Base-by-base conservation (phyloP, 2,329 filamentous ascomycete species). In the Fusarium buharicum region DNA sequence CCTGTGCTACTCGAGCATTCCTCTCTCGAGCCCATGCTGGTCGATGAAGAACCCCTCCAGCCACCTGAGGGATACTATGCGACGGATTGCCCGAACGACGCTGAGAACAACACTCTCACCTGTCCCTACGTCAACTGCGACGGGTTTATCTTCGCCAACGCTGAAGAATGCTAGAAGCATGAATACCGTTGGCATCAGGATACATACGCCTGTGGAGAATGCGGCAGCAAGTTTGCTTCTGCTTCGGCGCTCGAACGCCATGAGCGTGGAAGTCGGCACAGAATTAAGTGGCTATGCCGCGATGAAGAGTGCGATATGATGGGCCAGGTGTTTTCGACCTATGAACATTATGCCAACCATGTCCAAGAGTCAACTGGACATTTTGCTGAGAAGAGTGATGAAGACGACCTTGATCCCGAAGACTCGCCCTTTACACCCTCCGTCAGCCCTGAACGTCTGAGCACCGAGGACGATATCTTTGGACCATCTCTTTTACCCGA, bases 71-170 rank as follows among this genome's bases (percentile, higher is more conserved):
- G 44, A 8, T 71, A 71, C 24, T 45, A 48, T 2, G 48, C 59
- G 1, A 4, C 44, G 9, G 13, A 45, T 2, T 66, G 60, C 1
- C 67, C 67, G 0, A 70, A 65, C 33, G 28, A 33, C 0, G 13
- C 13, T 0, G 69, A 71, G 11, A 49, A 39, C 4, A 20, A 50
- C 2, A 62, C 59, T 8, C 57, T 62, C 11, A 50, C 56, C 2
- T 73, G 71, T n/a, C 71, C 71, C 0, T 66, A 72, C 33, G 3
- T 55, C 3, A 46, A 55, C 5, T 73, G 71, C 31, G 71, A 73
- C n/a, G 70, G 71, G 1, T 62, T 70, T 22, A 9, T 41, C 0
- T 72, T 73, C 9, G 13, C 45, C 3, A 61, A 61, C 0, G 27
- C 34, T 1, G n/a, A 59, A 5, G 65, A 69, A n/a, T 72, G 68